These are phyloP conservation scores for Brassica nigra DNA, from an alignment of 345 rosid species.

Conservation along the genomic window DNA sequence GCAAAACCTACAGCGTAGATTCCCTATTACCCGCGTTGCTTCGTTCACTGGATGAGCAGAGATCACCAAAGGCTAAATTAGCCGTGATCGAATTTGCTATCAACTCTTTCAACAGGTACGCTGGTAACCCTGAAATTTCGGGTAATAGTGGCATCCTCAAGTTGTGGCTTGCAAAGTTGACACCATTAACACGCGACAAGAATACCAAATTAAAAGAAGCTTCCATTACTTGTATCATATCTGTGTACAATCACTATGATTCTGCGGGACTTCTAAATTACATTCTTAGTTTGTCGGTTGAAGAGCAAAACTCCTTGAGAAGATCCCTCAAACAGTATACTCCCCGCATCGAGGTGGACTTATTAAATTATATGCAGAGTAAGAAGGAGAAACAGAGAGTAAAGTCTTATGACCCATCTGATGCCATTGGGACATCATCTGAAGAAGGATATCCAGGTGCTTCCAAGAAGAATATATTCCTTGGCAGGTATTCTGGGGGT, in stretches of 20 bases:
- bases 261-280: constrained; percentile 86
- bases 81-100: constrained; percentile 95
- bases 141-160: constrained; percentile 86
- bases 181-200: constrained; percentile 84
- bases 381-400: constrained; percentile 91
- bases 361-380: constrained; percentile 89
- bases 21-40: constrained; percentile 91
- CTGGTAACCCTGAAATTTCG: constrained; percentile 74
- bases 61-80: constrained; percentile 97
- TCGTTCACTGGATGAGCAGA: constrained; percentile 96
- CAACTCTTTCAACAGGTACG: constrained; percentile 84
- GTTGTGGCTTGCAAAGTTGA: constrained; percentile 91
- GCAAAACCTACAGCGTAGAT: constrained; percentile 91
- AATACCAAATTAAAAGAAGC: constrained; percentile 94
- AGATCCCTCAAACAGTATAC: constrained; percentile 90
- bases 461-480: constrained; percentile 68
- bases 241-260: constrained; percentile 88
- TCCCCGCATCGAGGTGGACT: constrained; percentile 98
- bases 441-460: constrained; percentile 78
- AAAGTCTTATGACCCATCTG: constrained; percentile 87
- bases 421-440: constrained; percentile 89
- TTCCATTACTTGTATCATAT: constrained; percentile 89
- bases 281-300: constrained; percentile 91
- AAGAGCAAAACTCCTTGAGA: constrained; percentile 93
- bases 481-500: constrained; percentile 84